Evolutionary conservation across 1,284 basidiomycete genomes (phyloP).

Genomic region (Cryptococcus maquisensis): DNA sequence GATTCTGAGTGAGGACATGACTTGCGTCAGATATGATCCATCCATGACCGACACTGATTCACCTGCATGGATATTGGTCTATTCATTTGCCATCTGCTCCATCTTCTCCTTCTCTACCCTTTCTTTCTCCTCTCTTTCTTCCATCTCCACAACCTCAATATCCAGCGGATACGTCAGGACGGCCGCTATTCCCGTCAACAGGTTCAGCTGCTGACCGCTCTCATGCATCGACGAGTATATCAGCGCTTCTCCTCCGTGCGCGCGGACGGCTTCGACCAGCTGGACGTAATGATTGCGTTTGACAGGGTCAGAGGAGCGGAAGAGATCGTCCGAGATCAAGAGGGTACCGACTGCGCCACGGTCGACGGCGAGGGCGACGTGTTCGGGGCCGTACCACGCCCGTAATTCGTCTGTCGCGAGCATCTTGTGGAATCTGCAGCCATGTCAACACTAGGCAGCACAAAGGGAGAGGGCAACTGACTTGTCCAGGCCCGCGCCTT

Average conservation of each 20-base stretch:
- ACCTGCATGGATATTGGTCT: no score
- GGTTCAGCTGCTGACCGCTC: conserved; percentile 93
- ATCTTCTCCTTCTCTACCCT: conserved; percentile 35
- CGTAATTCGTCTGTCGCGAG: conserved; percentile 87
- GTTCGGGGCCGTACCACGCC: conserved; percentile 97
- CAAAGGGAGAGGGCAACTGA: conserved; percentile 43
- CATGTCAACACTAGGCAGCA: neutral
- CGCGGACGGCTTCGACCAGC: conserved; percentile 82
- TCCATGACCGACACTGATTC: no score
- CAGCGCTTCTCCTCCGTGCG: conserved; percentile 85
- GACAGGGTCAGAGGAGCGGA: conserved; percentile 77
- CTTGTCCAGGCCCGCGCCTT: conserved; percentile 87
- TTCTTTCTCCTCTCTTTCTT: conserved; percentile 70
- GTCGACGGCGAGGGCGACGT: conserved; percentile 85
- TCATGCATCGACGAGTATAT: conserved; percentile 99
- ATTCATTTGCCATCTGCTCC: neutral
- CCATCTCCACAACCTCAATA: conserved; percentile 86
- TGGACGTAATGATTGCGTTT: conserved; percentile 78
- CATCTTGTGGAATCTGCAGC: conserved; percentile 88
- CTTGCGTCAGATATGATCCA: no score
- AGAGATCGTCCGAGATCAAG: conserved; percentile 91
- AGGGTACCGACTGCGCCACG: conserved; percentile 91
- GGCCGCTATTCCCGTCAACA: conserved; percentile 90
- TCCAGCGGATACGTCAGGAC: conserved; percentile 95
- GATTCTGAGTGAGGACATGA: no score